phyloP scores from a whole-genome alignment of 805 yeast genomes.

The Candida suzukii region DNA sequence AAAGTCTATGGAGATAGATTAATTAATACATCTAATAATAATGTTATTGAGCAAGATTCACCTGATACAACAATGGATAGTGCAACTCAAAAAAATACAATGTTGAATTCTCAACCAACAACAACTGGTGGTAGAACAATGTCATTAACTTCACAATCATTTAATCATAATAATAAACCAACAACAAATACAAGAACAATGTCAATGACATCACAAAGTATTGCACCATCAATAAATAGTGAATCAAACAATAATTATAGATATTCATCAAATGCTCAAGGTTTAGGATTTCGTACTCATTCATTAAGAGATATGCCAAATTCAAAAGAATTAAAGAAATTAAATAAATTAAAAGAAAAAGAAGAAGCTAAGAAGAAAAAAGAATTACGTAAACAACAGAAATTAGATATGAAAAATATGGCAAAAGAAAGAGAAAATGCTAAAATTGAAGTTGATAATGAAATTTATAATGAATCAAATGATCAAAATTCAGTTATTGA shows the following conservation, averaged over 20 bases:
- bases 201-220: constrained; percentile 7
- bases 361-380: constrained; percentile 16
- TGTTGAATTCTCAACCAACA: constrained; percentile 11
- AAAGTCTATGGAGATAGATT: constrained; percentile 44
- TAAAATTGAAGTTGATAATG: constrained; percentile 8
- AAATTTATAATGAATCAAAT: neutral
- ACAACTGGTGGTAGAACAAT: constrained; percentile 4
- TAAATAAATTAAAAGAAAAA: constrained; percentile 10
- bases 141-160: constrained; percentile 7
- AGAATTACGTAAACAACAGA: constrained; percentile 15
- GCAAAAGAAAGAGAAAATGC: constrained; percentile 19
- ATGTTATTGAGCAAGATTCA: neutral
- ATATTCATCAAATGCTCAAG: constrained; percentile 22
- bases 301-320: constrained; percentile 19
- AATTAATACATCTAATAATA: neutral
- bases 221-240: neutral
- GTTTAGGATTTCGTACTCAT: constrained; percentile 22
- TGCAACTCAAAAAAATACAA: constrained; percentile 20
- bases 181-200: constrained; percentile 2
- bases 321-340: constrained; percentile 4
- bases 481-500: neutral
- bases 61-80: constrained; percentile 12
- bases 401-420: constrained; percentile 15
- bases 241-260: neutral
- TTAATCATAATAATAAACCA: neutral